Conservation (phyloP, 805 yeast species). For the Metschnikowia matae region DNA sequence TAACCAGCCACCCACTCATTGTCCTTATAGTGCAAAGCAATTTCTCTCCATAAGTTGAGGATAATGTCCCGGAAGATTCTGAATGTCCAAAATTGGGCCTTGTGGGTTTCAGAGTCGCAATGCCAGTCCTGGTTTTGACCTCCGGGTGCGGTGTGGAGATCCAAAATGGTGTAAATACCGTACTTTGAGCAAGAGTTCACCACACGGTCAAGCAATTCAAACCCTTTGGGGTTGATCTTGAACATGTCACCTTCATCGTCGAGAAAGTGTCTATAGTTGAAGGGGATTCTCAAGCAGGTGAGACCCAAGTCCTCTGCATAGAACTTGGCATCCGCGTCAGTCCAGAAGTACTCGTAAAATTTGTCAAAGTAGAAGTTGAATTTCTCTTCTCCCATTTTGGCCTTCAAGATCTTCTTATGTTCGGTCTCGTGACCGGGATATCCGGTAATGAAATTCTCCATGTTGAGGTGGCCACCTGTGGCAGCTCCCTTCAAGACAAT, state of each 20-base stretch:
- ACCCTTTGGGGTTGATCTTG: conserved; percentile 42
- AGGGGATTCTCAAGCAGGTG: conserved; percentile 48
- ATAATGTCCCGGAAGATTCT: conserved; percentile 45
- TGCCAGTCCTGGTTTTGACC: conserved; percentile 58
- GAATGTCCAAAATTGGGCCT: conserved; percentile 48
- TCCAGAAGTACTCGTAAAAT: conserved; percentile 53
- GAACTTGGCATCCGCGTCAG: conserved; percentile 46
- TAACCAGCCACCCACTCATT: conserved; percentile 53
- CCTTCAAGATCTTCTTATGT: conserved; percentile 39
- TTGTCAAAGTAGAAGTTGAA: conserved; percentile 47
- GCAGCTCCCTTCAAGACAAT: conserved; percentile 48
- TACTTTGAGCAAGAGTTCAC: conserved; percentile 43
- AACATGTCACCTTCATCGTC: conserved; percentile 44
- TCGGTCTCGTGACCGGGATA: conserved; percentile 53
- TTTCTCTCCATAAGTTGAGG: conserved; percentile 41
- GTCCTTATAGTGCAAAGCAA: conserved; percentile 44
- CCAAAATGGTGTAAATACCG: conserved; percentile 47
- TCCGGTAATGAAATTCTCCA: conserved; percentile 56
- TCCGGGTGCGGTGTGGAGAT: conserved; percentile 49
- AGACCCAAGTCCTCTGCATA: conserved; percentile 37
- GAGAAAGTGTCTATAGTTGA: conserved; percentile 49
- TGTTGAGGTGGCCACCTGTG: conserved; percentile 48
- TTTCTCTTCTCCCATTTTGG: conserved; percentile 44
- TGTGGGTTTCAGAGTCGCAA: conserved; percentile 44
- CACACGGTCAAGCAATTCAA: conserved; percentile 40